Evolutionary conservation across 352 stramenopile species (phyloP).

Genomic region (Phytophthora hibernalis): DNA sequence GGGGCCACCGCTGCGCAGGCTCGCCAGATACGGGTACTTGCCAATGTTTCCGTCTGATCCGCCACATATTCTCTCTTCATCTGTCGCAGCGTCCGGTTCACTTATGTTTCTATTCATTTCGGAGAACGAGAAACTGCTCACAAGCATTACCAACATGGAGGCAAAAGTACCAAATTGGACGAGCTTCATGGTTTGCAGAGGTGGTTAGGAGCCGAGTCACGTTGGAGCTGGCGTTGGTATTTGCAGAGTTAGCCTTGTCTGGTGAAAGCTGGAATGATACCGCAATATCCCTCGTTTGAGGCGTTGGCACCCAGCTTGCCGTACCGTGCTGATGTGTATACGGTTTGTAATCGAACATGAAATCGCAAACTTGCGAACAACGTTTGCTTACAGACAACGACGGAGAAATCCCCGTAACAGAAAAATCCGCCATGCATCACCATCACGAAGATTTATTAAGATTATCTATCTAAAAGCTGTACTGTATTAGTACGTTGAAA

Average conservation of each 20-base stretch:
- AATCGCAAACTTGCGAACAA: too few species aligned
- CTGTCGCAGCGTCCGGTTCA: neutral
- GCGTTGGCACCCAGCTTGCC: neutral
- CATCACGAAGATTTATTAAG: too few species aligned
- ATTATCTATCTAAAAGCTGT: too few species aligned
- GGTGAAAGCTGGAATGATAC: neutral
- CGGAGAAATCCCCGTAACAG: too few species aligned
- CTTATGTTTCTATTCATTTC: neutral
- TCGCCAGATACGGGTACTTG: neutral
- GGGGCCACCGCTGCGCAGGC: neutral
- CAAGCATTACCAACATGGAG: neutral
- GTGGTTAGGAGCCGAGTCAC: too few species aligned
- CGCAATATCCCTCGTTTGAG: too few species aligned
- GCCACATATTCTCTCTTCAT: neutral
- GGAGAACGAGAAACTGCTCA: neutral
- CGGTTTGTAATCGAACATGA: too few species aligned
- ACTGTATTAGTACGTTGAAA: too few species aligned
- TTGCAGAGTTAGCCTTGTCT: neutral
- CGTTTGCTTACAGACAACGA: too few species aligned
- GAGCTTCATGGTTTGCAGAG: neutral
- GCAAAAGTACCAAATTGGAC: neutral
- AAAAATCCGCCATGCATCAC: too few species aligned
- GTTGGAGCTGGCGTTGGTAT: neutral
- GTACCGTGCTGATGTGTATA: too few species aligned
- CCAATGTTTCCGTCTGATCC: neutral